Conservation (phyloP, 2,329 filamentous ascomycete species). For the Aspergillus costaricaensis region DNA sequence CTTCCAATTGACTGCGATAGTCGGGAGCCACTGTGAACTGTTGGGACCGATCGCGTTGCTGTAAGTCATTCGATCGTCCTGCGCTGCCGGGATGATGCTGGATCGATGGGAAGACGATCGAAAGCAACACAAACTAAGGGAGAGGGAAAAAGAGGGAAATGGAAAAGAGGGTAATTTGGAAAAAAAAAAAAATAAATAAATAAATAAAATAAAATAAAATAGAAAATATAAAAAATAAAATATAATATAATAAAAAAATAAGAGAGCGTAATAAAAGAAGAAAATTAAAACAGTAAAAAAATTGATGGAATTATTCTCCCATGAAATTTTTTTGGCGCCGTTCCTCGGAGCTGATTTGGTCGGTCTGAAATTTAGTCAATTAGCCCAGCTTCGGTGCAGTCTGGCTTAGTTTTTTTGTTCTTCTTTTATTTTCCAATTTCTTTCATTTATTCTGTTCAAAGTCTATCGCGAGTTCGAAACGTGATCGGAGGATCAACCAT, state of each 20-base stretch:
- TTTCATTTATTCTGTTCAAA: not conserved
- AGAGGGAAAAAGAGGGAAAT: not conserved
- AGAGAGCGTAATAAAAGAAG: no score
- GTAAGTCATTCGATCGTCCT: slow-evolving; percentile 30
- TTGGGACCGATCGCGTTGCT: slow-evolving; percentile 25
- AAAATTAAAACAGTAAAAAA: no score
- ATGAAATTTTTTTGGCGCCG: not conserved
- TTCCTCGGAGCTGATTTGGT: slow-evolving; percentile 4
- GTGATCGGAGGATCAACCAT: slow-evolving; percentile 1
- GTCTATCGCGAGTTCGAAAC: not conserved
- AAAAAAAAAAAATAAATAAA: no score
- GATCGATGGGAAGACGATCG: slow-evolving; percentile 18
- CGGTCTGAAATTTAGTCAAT: slow-evolving; percentile 1
- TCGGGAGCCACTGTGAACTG: slow-evolving; percentile 19
- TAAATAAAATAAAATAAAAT: no score
- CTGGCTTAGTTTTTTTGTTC: not conserved
- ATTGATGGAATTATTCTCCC: not conserved
- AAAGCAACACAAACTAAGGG: not conserved
- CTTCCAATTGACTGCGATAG: slow-evolving; percentile 13
- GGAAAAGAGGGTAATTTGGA: no score
- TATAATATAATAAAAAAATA: no score
- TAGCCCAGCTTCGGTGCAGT: not conserved
- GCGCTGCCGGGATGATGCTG: slow-evolving; percentile 26
- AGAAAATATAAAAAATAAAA: no score
- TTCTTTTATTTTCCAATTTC: not conserved